Percentiles rank a stretch among this genome's conserved stretches.
Conservation (phyloP, 2,329 filamentous ascomycete genomes). For the Clarireedia hainanense region DNA sequence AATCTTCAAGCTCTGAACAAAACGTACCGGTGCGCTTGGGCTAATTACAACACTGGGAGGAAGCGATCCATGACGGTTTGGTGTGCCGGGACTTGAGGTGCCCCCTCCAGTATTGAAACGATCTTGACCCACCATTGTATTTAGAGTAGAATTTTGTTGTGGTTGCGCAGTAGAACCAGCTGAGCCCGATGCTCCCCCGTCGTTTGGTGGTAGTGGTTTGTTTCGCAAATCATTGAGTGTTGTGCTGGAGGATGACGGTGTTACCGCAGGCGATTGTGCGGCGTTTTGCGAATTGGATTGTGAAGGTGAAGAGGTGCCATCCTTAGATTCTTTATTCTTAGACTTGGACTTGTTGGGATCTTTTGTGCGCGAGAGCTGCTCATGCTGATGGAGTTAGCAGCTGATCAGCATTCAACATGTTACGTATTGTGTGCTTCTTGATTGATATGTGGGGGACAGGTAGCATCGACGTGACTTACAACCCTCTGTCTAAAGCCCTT, state of each 20-base stretch:
- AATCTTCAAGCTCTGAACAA: not conserved
- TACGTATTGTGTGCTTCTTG: not conserved
- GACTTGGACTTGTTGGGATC: constrained; percentile 70
- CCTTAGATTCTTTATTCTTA: constrained; percentile 64
- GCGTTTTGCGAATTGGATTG: constrained; percentile 42
- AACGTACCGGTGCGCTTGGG: constrained; percentile 79
- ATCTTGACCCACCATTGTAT: constrained; percentile 31
- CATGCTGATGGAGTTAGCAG: constrained; percentile 50
- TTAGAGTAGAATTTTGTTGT: constrained; percentile 26
- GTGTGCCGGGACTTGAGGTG: constrained; percentile 43
- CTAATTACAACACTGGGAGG: constrained; percentile 91
- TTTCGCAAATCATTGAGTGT: constrained; percentile 78
- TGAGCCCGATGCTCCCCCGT: constrained; percentile 26
- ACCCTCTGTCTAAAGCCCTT: constrained; percentile 97
- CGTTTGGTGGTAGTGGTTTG: constrained; percentile 63
- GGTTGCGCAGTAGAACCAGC: constrained; percentile 20
- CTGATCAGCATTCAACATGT: constrained; percentile 9
- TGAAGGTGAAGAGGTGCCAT: constrained; percentile 73
- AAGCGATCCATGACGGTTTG: constrained; percentile 54
- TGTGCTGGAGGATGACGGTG: constrained; percentile 83
- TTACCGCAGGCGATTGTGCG: constrained; percentile 55
- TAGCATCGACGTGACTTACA: constrained; percentile 50
- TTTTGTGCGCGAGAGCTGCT: constrained; percentile 89
- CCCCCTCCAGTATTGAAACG: constrained; percentile 35
- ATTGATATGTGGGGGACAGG: constrained; percentile 8